These are phyloP conservation scores for Phytophthora meadii DNA, from an alignment of 352 stramenopile genomes.

Conservation along the genomic window DNA sequence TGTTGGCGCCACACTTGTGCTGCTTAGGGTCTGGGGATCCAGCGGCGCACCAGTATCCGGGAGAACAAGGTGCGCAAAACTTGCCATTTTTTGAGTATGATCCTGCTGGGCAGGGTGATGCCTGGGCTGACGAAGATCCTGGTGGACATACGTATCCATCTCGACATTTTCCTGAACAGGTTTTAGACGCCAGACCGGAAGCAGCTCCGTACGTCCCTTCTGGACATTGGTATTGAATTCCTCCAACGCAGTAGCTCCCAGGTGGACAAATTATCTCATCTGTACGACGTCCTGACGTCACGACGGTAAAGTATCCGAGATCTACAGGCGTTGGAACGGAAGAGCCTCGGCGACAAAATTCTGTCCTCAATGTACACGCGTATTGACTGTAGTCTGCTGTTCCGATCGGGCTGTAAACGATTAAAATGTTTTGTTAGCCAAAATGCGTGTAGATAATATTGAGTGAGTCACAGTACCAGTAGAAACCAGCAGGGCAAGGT, in stretches of 20 bases:
- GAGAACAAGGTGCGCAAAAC: slow-evolving; percentile 53
- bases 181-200: slow-evolving; percentile 43
- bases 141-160: slow-evolving; percentile 59
- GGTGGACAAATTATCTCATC: slow-evolving; percentile 61
- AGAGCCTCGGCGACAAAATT: slow-evolving; percentile 63
- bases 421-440: too few relatives aligned
- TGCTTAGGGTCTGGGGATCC: slow-evolving; percentile 57
- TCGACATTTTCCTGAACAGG: slow-evolving; percentile 65
- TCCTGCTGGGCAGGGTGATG: slow-evolving; percentile 60
- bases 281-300: slow-evolving; percentile 43
- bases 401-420: slow-evolving; percentile 45
- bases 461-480: slow-evolving; percentile 43
- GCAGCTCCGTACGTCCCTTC: slow-evolving; percentile 57
- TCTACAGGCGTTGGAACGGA: slow-evolving; percentile 41
- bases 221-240: slow-evolving; percentile 59
- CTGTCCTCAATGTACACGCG: slow-evolving; percentile 43
- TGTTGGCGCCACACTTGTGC: slow-evolving; percentile 55
- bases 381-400: slow-evolving; percentile 42
- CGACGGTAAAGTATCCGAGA: slow-evolving; percentile 56
- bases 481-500: slow-evolving; percentile 70
- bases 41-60: slow-evolving; percentile 63
- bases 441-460: too few relatives aligned
- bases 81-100: slow-evolving; percentile 68
- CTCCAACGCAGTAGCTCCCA: slow-evolving; percentile 69
- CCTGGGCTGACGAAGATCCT: slow-evolving; percentile 50